Base-by-base conservation (phyloP, 1,284 basidiomycete species). In the Marasmius fiardii region DNA sequence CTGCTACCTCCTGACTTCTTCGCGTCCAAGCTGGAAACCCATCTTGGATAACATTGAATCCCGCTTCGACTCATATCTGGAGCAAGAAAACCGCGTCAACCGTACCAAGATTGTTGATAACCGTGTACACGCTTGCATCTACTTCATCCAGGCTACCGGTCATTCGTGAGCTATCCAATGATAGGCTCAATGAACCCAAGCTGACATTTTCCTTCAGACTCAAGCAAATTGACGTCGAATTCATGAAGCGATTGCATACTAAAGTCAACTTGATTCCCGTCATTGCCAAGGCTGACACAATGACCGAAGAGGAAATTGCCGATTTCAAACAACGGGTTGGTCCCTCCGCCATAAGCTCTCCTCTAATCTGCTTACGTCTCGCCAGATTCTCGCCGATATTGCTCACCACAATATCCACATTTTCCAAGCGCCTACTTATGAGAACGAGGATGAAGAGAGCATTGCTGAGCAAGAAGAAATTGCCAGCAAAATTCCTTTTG, bases 41-140 rank as follows among this genome's bases (percentile, higher is more conserved):
- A 96, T 98, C 61, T 83, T 97, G 37, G 94, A 97, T 72, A 94
- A 96, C 77, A 98, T 98, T 62, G 95, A 98, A 73, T 86, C 92
- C 41, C 90, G 95, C 52, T 98, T 96, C 66, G 95, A 98, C 71
- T 90, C 92, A 11, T 98, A 95, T 72, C 79, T 98, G 62, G 95
- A 98, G 72, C 95, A 97, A 73, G 95, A 98, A 78, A 98, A 97
- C 78, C 88, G 95, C 60, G 94, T 98, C 65, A 98, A 98, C 79
- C 81, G 92, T 50, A 80, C 78, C 67, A 95, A 95, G 72, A 82
- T 93, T 61, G 80, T 86, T 52, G 91, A 93, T 74, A 93, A 93
- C 73, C 88, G 93, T 56, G 90, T 95, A 51, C 92, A 95, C 69
- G 93, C 92, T 12, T 98, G 95, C 73, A 81, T 98, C 60, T 98